A percentile compares a stretch with the other conserved stretches of the same genome.
Conservation (phyloP, 805 yeast species). For the Debaryomyces hansenii region DNA sequence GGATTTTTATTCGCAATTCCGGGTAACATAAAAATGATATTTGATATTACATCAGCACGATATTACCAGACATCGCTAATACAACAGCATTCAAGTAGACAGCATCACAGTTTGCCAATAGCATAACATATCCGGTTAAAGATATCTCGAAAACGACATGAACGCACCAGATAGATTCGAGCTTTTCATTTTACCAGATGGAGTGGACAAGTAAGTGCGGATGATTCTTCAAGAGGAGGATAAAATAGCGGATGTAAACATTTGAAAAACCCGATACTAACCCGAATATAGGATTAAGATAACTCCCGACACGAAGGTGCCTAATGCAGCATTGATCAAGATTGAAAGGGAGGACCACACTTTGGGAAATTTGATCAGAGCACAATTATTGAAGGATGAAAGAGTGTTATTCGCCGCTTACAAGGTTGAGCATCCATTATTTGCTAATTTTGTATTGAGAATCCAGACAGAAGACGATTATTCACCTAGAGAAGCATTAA, state of each 20-base stretch:
- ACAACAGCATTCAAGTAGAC: no score
- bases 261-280: neutral
- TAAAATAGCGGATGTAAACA: neutral
- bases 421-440: conserved; percentile 96
- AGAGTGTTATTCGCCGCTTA: conserved; percentile 96
- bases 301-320: conserved; percentile 91
- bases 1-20: no score
- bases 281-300: conserved; percentile 57
- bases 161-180: conserved; percentile 99
- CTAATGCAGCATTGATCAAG: conserved; percentile 89
- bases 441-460: conserved; percentile 92
- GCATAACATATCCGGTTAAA: neutral
- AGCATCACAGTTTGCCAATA: neutral
- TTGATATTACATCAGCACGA: no score
- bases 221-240: neutral
- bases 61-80: no score
- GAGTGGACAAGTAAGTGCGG: conserved; percentile 77
- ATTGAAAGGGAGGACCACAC: conserved; percentile 99
- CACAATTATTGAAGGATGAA: conserved; percentile 81
- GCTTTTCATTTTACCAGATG: conserved; percentile 94
- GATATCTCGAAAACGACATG: conserved; percentile 45
- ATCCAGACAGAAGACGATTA: conserved; percentile 96
- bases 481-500: conserved; percentile 85
- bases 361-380: conserved; percentile 82
- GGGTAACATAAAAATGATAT: no score